Base-by-base conservation (phyloP, 768 basidiomycete species). In the Tricholoma bakamatsutake region DNA sequence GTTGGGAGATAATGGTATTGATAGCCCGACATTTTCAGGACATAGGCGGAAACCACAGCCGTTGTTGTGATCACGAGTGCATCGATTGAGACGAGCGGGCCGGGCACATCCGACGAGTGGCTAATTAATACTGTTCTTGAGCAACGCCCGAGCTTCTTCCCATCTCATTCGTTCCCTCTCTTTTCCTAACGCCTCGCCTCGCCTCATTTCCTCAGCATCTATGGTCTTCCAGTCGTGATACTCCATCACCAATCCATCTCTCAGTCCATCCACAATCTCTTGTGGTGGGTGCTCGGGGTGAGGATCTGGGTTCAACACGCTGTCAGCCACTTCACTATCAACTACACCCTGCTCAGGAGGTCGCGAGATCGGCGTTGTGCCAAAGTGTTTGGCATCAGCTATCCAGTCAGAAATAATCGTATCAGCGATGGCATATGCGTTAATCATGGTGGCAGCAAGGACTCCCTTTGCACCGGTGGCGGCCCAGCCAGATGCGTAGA, bases 401-500 rank as follows among this genome's bases (percentile, higher is more conserved):
- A 64, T 53, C 66, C 67, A 76, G 62, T 95, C 93, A 1, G 73
- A 70, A 1, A 93, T 58, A 52, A 98, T 80, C 0, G 79, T 73
- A 37, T 88, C 84, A 2, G 90, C 87, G 2, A 91, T 84, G 2
- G 79, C 77, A 65, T 93, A 93, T 18, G 95, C 90, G 66, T 97
- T 81, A 69, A 92, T 83, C 93, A 99, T 93, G 33, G 97, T 97
- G 3, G 86, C 78, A 1, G 93, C 94, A 45, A 98, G 77, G 11
- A 98, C 94, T 9, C 95, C 95, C 52, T 83, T 86, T 0, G 97
- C 94, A 34, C 96, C 96, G 3, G 81, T 84, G 2, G 92, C 87
- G 2, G 92, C 87, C 97, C 97, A 99, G 9, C 96, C 96, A 1
- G 90, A 87, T 1, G 92, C 88, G 66, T 97, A 99, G n/a, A 95